Percentiles rank a stretch among this genome's conserved stretches.
These are phyloP conservation scores for Fonsecaea nubica DNA, from an alignment of 2,329 filamentous ascomycete genomes.

Conservation along the genomic window DNA sequence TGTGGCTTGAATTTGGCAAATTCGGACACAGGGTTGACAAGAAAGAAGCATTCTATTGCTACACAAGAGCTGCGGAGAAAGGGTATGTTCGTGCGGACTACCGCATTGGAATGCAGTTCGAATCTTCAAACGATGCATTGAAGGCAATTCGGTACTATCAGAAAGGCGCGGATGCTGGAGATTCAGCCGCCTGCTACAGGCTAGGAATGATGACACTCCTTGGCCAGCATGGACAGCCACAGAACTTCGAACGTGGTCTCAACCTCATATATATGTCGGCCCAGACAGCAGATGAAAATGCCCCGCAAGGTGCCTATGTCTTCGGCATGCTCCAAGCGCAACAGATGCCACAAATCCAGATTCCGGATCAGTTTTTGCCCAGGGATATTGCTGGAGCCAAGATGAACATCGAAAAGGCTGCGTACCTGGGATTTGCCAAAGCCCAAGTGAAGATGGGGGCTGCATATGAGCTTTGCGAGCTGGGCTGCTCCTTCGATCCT, in stretches of 20 bases:
- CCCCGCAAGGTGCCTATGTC: conserved; percentile 92
- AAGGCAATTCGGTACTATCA: conserved; percentile 94
- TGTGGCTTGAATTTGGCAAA: conserved; percentile 98
- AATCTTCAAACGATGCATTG: conserved; percentile 88
- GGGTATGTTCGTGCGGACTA: conserved; percentile 91
- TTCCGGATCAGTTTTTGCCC: conserved; percentile 75
- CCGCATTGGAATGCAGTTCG: conserved; percentile 97
- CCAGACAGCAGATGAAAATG: conserved; percentile 90
- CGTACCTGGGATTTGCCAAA: conserved; percentile 93
- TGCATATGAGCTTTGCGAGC: conserved; percentile 90
- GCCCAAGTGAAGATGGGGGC: conserved; percentile 97
- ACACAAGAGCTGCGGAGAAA: conserved; percentile 77
- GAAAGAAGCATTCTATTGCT: conserved; percentile 89
- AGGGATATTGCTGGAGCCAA: conserved; percentile 75
- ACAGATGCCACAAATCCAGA: conserved; percentile 85
- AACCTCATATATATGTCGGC: conserved; percentile 84
- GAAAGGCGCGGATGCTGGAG: conserved; percentile 75
- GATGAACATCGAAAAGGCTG: conserved; percentile 93
- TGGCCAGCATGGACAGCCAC: conserved; percentile 87
- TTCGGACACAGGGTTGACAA: conserved; percentile 91
- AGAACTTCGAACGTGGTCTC: conserved; percentile 78
- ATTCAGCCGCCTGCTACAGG: conserved; percentile 87
- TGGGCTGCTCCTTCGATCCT: conserved; percentile 94
- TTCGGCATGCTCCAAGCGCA: conserved; percentile 92
- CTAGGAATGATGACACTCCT: conserved; percentile 97